phyloP scores from a whole-genome alignment of 2,329 filamentous ascomycete species.

The Ceratocystis albifundus region DNA sequence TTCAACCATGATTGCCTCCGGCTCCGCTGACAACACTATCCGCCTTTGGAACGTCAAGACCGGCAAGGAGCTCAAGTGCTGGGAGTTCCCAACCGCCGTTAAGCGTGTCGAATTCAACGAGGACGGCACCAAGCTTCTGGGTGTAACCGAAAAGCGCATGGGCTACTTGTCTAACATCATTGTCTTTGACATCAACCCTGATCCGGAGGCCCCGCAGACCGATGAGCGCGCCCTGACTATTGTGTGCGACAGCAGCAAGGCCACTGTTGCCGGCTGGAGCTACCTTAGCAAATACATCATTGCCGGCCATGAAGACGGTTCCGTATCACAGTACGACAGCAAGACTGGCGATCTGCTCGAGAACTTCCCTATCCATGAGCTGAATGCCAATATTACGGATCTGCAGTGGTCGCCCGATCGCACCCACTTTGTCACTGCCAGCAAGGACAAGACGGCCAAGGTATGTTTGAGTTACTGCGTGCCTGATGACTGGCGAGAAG shows the following conservation, averaged over 20 bases:
- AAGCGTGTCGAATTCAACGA: conserved; percentile 97
- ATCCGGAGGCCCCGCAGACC: conserved; percentile 70
- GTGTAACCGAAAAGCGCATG: conserved; percentile 97
- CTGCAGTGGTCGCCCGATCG: conserved; percentile 89
- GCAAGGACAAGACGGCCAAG: conserved; percentile 96
- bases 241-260: conserved; percentile 90
- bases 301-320: conserved; percentile 92
- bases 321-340: conserved; percentile 78
- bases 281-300: conserved; percentile 94
- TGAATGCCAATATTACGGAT: conserved; percentile 72
- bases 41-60: conserved; percentile 92
- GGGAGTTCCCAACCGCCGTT: conserved; percentile 94
- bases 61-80: conserved; percentile 86
- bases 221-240: conserved; percentile 77
- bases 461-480: conserved; percentile 34
- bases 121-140: conserved; percentile 79
- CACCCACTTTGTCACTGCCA: conserved; percentile 96
- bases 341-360: conserved; percentile 79
- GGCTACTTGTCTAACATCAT: conserved; percentile 90
- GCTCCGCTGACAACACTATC: conserved; percentile 96
- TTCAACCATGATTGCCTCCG: conserved; percentile 80
- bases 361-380: conserved; percentile 72
- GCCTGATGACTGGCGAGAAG: not conserved
- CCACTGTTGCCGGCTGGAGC: conserved; percentile 93
- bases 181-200: conserved; percentile 77